Conservation (phyloP, 495 filamentous ascomycete species). For the Penicillium longicatenatum region DNA sequence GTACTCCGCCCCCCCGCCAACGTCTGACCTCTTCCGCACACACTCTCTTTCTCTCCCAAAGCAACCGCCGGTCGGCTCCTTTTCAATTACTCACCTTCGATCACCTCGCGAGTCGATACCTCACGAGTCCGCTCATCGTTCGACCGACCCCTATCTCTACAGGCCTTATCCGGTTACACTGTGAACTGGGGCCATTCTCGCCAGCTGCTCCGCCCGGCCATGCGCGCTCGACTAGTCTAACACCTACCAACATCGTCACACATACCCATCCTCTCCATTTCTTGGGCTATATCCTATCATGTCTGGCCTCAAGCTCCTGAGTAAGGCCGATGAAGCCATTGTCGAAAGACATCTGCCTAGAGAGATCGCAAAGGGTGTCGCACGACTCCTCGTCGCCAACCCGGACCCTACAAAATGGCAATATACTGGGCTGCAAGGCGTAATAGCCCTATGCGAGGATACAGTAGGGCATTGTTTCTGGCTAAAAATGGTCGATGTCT, state of each 20-base stretch:
- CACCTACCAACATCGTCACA: background rate
- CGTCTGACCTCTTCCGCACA: conserved; percentile 14
- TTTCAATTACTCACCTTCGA: conserved; percentile 12
- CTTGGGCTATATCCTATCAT: conserved; percentile 16
- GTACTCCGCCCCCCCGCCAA: conserved; percentile 24
- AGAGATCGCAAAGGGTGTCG: conserved; percentile 88
- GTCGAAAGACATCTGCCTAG: conserved; percentile 92
- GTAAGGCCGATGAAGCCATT: conserved; percentile 87
- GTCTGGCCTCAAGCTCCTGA: conserved; percentile 84
- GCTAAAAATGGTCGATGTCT: conserved; percentile 96
- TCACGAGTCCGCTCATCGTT: background rate
- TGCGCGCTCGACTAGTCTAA: conserved; percentile 31
- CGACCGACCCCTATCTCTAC: background rate
- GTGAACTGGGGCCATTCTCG: conserved; percentile 18
- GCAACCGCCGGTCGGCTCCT: conserved; percentile 35
- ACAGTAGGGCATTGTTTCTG: conserved; percentile 89
- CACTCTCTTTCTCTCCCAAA: conserved; percentile 18
- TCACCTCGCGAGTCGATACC: background rate
- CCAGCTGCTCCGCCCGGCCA: conserved; percentile 24
- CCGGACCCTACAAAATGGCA: conserved; percentile 87
- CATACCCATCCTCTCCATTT: conserved; percentile 8
- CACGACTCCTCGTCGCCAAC: conserved; percentile 90
- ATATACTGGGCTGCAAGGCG: conserved; percentile 91
- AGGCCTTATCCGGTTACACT: conserved; percentile 7
- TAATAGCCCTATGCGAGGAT: conserved; percentile 91